Evolutionary conservation across 73 alveolate genomes (phyloP).

Genomic region (Stentor coeruleus): DNA sequence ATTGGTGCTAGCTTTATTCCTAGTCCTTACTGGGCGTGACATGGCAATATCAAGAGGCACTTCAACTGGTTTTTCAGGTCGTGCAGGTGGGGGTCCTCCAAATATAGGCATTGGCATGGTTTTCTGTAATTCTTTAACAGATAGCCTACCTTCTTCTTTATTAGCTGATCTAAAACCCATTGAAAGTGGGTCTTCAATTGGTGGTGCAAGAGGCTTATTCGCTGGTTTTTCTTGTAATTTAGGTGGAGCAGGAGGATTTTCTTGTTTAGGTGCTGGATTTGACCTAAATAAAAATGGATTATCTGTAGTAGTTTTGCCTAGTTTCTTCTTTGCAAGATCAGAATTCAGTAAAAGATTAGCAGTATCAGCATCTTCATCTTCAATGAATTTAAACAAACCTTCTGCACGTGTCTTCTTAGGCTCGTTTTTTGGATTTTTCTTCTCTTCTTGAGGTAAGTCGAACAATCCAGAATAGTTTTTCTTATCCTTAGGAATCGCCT

Average conservation of each 20-base stretch:
- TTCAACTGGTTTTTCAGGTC: neutral
- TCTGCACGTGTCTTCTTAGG: slow-evolving; percentile 14
- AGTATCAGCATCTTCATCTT: slow-evolving; percentile 14
- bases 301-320: neutral
- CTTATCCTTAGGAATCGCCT: neutral
- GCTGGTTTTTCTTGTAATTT: neutral
- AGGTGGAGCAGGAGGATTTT: neutral
- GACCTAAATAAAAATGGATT: slow-evolving; percentile 12
- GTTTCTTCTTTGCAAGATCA: neutral
- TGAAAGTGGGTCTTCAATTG: neutral
- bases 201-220: neutral
- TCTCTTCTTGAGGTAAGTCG: slow-evolving; percentile 8
- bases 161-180: neutral
- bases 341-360: neutral
- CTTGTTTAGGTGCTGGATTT: neutral
- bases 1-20: neutral
- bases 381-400: slow-evolving; percentile 6
- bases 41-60: neutral
- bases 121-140: neutral
- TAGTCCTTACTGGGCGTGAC: neutral
- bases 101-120: neutral
- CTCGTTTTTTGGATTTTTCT: neutral
- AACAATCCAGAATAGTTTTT: slow-evolving; percentile 8
- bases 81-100: neutral
- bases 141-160: neutral